Evolutionary conservation across 331 rosid species (phyloP), one percentile per base, ranked within the genome.

Genomic region (Ulmus americana): DNA sequence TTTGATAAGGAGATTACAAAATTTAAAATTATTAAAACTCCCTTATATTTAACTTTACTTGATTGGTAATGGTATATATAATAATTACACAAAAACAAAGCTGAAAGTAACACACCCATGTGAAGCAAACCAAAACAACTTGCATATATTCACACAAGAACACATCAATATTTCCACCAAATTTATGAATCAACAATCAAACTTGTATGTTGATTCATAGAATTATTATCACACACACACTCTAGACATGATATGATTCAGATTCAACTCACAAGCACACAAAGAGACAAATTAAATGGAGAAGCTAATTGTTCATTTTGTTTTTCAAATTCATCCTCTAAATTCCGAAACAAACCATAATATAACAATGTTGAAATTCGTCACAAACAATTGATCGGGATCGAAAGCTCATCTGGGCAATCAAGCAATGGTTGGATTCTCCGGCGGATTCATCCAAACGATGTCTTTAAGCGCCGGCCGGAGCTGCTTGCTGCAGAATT

Each of bases 391-490:
- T 1, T 12, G 20, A 28, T 55, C 40, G 42, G 44, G n/a, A n/a
- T 10, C 60, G n/a, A 10, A 55, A 35, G 7, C 35, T 5, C 45
- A 4, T 4, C 40, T 3, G 15, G 46, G 7, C 43, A 9, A 39
- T 75, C 59, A 84, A 67, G 80, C 86, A 6, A 83, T 74, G 1
- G 82, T 67, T 0, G 89, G 41, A 15, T 71, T 71, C 2, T 76
- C 81, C 4, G 81, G 65, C 0, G 95, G 57, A 2, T 91, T 77
- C 10, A 82, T 86, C 96, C 96, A 91, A 8, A 78, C 73, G 46
- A 91, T 91, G 69, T 91, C 97, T 40, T 88, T 88, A 5, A 91
- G 85, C 5, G 96, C 97, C 45, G 97, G 97, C 6, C 96, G 86
- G 39, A 91, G 95, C 81, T 88, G 86, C 49, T 86, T 81, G 54